Evolutionary conservation across 1,284 basidiomycete species (phyloP).

Genomic region (Ganoderma sinense): DNA sequence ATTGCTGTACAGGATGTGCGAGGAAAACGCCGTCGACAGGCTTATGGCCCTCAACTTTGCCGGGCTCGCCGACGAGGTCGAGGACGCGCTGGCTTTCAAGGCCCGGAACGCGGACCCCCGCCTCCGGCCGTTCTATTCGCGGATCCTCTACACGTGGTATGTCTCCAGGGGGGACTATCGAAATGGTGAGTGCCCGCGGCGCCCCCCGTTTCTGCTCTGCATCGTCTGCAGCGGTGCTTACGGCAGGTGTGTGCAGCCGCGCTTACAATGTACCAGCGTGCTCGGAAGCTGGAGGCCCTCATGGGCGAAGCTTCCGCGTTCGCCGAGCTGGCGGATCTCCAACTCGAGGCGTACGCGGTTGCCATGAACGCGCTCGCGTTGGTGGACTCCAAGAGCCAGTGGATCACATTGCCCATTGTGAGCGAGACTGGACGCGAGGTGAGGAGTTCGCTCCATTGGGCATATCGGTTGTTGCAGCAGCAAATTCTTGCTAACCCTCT

Average conservation of each 20-base stretch:
- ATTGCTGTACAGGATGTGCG: conserved; percentile 93
- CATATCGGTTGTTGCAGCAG: conserved; percentile 4
- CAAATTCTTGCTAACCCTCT: conserved; percentile 1
- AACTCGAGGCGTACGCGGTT: conserved; percentile 85
- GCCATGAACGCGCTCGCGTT: conserved; percentile 92
- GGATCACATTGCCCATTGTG: conserved; percentile 74
- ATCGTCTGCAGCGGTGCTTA: conserved; percentile 18
- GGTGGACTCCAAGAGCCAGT: conserved; percentile 84
- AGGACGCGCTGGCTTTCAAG: conserved; percentile 91
- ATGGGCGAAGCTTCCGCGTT: conserved; percentile 58
- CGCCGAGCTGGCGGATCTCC: conserved; percentile 71
- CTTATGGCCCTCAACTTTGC: conserved; percentile 89
- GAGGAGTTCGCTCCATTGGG: conserved; percentile 18
- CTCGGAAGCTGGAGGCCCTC: conserved; percentile 77
- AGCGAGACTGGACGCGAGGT: conserved; percentile 53
- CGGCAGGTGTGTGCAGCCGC: conserved; percentile 63
- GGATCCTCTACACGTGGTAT: conserved; percentile 96
- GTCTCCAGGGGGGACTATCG: conserved; percentile 87
- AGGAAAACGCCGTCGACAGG: conserved; percentile 81
- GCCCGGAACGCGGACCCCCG: conserved; percentile 94
- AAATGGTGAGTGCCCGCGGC: conserved; percentile 65
- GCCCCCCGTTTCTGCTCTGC: conserved; percentile 18
- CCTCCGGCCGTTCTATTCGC: conserved; percentile 86
- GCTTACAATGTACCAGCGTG: conserved; percentile 94
- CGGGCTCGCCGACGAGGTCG: conserved; percentile 88